Percentiles rank a stretch among this genome's conserved stretches.
Evolutionary conservation across 2,329 filamentous ascomycete species (phyloP).

Genomic region (Aspergillus caelatus): DNA sequence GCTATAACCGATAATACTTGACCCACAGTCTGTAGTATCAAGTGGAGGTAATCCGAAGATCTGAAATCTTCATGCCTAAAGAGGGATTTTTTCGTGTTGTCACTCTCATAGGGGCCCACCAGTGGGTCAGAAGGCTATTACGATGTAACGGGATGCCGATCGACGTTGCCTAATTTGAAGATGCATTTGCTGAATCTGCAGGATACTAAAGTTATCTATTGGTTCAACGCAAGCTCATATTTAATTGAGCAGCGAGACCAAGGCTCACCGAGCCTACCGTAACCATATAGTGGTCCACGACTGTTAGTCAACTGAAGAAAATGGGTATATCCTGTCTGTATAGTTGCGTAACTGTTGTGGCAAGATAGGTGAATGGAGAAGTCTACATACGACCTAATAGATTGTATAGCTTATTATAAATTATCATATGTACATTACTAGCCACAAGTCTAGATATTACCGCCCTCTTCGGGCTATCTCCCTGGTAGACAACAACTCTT

Average conservation of each 20-base stretch:
- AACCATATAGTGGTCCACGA: too few relatives aligned
- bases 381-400: not conserved
- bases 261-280: too few relatives aligned
- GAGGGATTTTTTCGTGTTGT: not conserved
- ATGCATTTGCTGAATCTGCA: not conserved
- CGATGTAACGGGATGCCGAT: not conserved
- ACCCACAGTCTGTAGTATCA: too few relatives aligned
- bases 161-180: not conserved
- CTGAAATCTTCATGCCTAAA: too few relatives aligned
- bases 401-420: not conserved
- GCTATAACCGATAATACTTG: too few relatives aligned
- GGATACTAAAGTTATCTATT: not conserved
- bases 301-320: too few relatives aligned
- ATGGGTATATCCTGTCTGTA: not conserved
- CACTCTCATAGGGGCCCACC: not conserved
- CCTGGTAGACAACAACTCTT: not conserved
- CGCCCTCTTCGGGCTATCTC: not conserved
- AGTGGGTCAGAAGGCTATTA: too few relatives aligned
- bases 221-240: too few relatives aligned
- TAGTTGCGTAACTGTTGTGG: not conserved
- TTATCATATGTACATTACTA: not conserved
- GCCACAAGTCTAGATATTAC: not conserved
- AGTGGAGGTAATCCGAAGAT: too few relatives aligned
- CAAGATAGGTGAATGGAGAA: not conserved
- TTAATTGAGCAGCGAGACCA: too few relatives aligned